Conservation (phyloP, 2,329 filamentous ascomycete genomes). For the Aspergillus brasiliensis region DNA sequence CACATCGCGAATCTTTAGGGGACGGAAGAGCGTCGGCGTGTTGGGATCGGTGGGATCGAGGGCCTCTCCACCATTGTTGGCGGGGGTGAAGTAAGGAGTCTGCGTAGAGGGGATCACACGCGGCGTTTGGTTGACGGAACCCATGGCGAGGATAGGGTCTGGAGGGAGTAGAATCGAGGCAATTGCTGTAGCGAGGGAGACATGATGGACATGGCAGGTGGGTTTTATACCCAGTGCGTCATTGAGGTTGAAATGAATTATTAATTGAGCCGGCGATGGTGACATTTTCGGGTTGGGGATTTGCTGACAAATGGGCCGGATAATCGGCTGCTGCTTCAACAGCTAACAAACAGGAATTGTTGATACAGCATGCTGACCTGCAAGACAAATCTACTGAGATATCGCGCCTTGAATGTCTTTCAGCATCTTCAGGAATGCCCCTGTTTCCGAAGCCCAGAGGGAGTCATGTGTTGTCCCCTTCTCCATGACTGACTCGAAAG, state of each 20-base stretch:
- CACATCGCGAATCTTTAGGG: constrained; percentile 57
- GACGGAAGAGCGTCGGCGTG: constrained; percentile 59
- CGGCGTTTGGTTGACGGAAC: constrained; percentile 13
- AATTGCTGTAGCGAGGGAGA: not conserved
- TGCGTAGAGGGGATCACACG: constrained; percentile 4
- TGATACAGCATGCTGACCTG: not conserved
- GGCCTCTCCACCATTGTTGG: constrained; percentile 40
- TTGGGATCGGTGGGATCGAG: constrained; percentile 36
- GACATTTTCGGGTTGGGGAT: not conserved
- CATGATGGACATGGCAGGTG: not conserved
- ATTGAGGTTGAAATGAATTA: not conserved
- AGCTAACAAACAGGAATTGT: not conserved
- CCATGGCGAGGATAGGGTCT: constrained; percentile 1
- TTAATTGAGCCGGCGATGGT: not conserved
- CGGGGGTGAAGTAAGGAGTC: constrained; percentile 41
- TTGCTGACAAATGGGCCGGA: constrained; percentile 9
- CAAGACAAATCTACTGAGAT: not conserved
- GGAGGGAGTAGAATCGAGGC: not conserved
- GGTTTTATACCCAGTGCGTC: not conserved
- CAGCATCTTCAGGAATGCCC: not conserved
- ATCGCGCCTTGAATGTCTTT: not conserved
- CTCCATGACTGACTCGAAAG: not conserved
- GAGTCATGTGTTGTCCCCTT: not conserved
- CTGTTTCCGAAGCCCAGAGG: not conserved
- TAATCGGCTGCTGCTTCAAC: not conserved